phyloP scores from a whole-genome alignment of 768 basidiomycete genomes.

The Trametes punicea region DNA sequence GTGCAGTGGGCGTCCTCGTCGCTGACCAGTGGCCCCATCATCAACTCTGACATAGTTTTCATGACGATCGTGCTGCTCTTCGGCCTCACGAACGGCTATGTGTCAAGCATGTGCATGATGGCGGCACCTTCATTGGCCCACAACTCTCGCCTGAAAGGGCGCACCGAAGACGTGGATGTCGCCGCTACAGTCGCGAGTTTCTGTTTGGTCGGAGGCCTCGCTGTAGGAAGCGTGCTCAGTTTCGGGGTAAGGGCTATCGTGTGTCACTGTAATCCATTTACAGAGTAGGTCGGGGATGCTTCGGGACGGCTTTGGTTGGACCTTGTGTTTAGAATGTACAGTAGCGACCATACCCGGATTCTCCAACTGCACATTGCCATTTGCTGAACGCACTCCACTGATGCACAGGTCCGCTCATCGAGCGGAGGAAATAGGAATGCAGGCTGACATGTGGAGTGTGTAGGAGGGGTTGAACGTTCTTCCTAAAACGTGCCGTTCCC shows the following conservation, averaged over 20 bases:
- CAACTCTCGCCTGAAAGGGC: slow-evolving; percentile 67
- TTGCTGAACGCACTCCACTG: neutral
- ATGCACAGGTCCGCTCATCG: too few species aligned
- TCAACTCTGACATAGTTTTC: slow-evolving; percentile 75
- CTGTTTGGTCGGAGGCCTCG: slow-evolving; percentile 72
- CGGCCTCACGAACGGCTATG: slow-evolving; percentile 79
- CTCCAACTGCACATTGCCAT: neutral
- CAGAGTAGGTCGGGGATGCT: neutral
- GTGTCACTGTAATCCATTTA: slow-evolving; percentile 76
- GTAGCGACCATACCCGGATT: slow-evolving; percentile 1
- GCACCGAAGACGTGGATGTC: slow-evolving; percentile 76
- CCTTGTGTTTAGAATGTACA: neutral
- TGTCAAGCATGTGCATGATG: slow-evolving; percentile 79
- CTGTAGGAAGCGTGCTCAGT: slow-evolving; percentile 71
- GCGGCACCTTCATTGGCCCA: slow-evolving; percentile 77
- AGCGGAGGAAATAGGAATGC: neutral
- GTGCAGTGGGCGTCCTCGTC: slow-evolving; percentile 44
- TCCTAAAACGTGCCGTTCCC: too few species aligned
- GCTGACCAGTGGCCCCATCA: slow-evolving; percentile 35
- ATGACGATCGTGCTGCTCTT: slow-evolving; percentile 71
- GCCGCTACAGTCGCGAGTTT: slow-evolving; percentile 82
- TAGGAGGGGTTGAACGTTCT: neutral
- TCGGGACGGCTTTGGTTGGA: neutral
- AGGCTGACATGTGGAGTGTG: neutral
- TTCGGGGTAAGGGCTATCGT: slow-evolving; percentile 72